Evolutionary conservation across 768 basidiomycete species (phyloP).

Genomic region (Boletus sp.): DNA sequence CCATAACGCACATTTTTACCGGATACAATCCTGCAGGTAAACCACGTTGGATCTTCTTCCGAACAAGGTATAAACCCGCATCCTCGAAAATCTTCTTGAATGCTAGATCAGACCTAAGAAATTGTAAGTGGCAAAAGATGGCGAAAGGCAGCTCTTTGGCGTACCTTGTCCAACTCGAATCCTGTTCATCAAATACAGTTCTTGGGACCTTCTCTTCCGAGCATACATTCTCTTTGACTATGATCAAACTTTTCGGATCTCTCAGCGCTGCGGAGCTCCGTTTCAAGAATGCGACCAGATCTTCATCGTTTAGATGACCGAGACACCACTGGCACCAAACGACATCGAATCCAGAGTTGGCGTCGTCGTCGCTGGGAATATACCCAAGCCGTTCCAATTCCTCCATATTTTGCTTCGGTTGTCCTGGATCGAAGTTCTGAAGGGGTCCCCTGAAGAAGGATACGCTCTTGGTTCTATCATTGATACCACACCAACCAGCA

Average conservation of each 20-base stretch:
- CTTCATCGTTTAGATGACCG: slow-evolving; percentile 74
- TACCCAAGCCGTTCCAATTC: slow-evolving; percentile 69
- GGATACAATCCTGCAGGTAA: slow-evolving; percentile 77
- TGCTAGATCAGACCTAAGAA: slow-evolving; percentile 69
- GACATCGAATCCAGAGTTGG: slow-evolving; percentile 73
- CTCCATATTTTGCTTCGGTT: slow-evolving; percentile 34
- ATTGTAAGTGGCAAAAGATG: slow-evolving; percentile 3
- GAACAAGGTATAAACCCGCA: slow-evolving; percentile 69
- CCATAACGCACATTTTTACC: slow-evolving; percentile 73
- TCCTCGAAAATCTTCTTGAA: slow-evolving; percentile 75
- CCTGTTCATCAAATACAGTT: slow-evolving; percentile 73
- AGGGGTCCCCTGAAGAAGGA: slow-evolving; percentile 77
- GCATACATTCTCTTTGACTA: slow-evolving; percentile 93
- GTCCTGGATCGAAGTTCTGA: slow-evolving; percentile 75
- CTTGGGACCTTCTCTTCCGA: slow-evolving; percentile 53
- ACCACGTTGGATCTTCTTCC: slow-evolving; percentile 78
- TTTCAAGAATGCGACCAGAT: slow-evolving; percentile 75
- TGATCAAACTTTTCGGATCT: slow-evolving; percentile 54
- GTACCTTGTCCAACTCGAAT: slow-evolving; percentile 88
- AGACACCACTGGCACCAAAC: slow-evolving; percentile 99
- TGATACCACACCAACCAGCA: slow-evolving; percentile 64
- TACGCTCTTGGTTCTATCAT: slow-evolving; percentile 62
- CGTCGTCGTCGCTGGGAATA: slow-evolving; percentile 50
- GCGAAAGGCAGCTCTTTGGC: neutral
- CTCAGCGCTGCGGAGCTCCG: slow-evolving; percentile 60